Percentiles rank a stretch among this genome's conserved stretches.
phyloP scores from a whole-genome alignment of 208 protist species.

The Crithidia bombi region DNA sequence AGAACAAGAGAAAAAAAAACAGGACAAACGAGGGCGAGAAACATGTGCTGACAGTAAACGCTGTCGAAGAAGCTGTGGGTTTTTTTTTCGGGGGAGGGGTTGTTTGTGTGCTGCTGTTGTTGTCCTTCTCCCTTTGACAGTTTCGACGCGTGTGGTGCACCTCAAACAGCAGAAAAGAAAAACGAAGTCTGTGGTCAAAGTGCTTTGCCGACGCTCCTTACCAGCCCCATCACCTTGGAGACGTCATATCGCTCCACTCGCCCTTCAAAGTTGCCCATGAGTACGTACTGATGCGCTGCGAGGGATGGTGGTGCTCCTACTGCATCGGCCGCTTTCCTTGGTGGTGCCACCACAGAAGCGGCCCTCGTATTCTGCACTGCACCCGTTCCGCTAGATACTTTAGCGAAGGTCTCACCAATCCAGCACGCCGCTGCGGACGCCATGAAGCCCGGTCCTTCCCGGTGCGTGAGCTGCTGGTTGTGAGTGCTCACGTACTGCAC shows the following conservation, averaged over 20 bases:
- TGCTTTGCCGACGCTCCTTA: slow-evolving; percentile 22
- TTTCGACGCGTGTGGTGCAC: neutral
- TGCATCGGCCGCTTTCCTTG: neutral
- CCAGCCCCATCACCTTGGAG: slow-evolving; percentile 21
- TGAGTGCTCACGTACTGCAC: slow-evolving; percentile 34
- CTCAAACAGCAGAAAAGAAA: neutral
- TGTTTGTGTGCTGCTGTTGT: no score
- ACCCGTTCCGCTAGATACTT: neutral
- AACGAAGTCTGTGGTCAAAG: neutral
- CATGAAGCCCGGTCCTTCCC: slow-evolving; percentile 38
- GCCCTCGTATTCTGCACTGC: neutral
- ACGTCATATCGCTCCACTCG: slow-evolving; percentile 47
- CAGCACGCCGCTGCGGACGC: slow-evolving; percentile 26
- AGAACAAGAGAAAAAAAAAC: slow-evolving; percentile 19
- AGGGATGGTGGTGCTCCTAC: neutral
- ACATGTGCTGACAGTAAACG: slow-evolving; percentile 4
- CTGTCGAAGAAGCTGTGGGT: neutral
- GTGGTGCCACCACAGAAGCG: neutral
- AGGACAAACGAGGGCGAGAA: slow-evolving; percentile 15
- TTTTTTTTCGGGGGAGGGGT: no score
- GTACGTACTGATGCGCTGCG: slow-evolving; percentile 25
- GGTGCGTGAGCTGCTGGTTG: slow-evolving; percentile 7
- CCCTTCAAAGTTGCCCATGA: slow-evolving; percentile 49
- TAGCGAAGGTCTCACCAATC: slow-evolving; percentile 1
- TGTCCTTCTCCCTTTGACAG: no score